Evolutionary conservation across 2,329 filamentous ascomycete species (phyloP).

Genomic region (Neonectria sp.): DNA sequence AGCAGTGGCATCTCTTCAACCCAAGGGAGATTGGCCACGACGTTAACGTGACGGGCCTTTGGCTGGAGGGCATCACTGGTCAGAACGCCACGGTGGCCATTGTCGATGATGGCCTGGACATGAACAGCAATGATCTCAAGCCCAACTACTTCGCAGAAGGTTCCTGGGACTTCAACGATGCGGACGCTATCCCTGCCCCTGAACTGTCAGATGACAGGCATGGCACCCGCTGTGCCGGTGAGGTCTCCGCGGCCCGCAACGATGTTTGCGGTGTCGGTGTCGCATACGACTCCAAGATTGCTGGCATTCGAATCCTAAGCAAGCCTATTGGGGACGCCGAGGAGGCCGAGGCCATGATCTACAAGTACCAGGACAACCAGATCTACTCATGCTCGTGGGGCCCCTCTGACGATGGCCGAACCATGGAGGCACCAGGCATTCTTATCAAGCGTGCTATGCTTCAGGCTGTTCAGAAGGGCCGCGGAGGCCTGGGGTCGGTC

Average conservation of each 20-base stretch:
- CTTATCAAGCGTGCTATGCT: slow-evolving; percentile 93
- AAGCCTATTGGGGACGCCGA: slow-evolving; percentile 93
- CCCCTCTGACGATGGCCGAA: slow-evolving; percentile 90
- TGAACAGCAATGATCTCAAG: slow-evolving; percentile 93
- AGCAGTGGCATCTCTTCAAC: slow-evolving; percentile 98
- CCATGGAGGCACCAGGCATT: slow-evolving; percentile 94
- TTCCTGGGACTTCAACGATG: slow-evolving; percentile 97
- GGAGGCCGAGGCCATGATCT: slow-evolving; percentile 93
- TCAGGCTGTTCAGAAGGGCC: slow-evolving; percentile 91
- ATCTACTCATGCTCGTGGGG: slow-evolving; percentile 99
- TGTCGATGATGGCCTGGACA: slow-evolving; percentile 95
- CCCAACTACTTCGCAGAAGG: slow-evolving; percentile 94
- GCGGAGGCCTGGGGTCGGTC: slow-evolving; percentile 86
- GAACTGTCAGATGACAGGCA: slow-evolving; percentile 89
- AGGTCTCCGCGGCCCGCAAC: slow-evolving; percentile 93
- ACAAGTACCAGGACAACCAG: slow-evolving; percentile 90
- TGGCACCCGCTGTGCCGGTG: slow-evolving; percentile 94
- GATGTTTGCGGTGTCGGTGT: slow-evolving; percentile 96
- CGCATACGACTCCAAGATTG: slow-evolving; percentile 91
- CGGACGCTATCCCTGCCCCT: slow-evolving; percentile 83
- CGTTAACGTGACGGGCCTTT: slow-evolving; percentile 95
- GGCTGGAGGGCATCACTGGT: slow-evolving; percentile 92
- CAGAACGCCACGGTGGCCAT: slow-evolving; percentile 92
- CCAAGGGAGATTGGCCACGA: slow-evolving; percentile 86
- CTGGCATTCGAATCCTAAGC: slow-evolving; percentile 93